Base-by-base conservation (phyloP, 2,329 filamentous ascomycete species). In the Fusarium abutilonis region DNA sequence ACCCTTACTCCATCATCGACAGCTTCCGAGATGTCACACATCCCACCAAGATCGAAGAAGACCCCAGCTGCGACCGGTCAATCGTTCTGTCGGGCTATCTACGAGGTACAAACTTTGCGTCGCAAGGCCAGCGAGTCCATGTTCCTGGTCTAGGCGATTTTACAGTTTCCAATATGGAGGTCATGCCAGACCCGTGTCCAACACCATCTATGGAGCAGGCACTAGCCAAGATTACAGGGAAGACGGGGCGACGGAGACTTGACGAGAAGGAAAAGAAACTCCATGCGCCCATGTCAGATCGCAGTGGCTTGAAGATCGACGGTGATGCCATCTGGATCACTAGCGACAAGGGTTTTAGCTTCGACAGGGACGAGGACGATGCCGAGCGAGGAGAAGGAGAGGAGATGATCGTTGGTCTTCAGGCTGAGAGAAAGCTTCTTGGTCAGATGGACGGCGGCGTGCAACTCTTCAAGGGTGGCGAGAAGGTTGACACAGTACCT, bases 211-310 rank as follows among this genome's bases (percentile, higher is more conserved):
- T 96, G 82, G 90, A 97, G 70, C 91, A 95, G 75, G 92, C 91
- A 7, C 79, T 93, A 36, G 91, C 92, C 35, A 97, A 96, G 73
- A 86, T 87, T 2, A 88, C 89, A 0, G 94, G 94, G 4, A 97
- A 96, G 76, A 88, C 88, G 31, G 89, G 89, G 36, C 83, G 93
- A 63, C 87, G 89, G 71, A 85, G 93, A 53, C 79, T 99, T 13
- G 95, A 96, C 29, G 95, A 99, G 73, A 99, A 98, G 78, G 94
- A 99, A 73, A 97, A 97, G 79, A 87, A 96, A 69, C 80, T 99
- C 6, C 96, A 97, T 76, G 96, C 95, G 3, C 96, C 95, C 31
- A 98, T 99, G 94, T 97, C 93, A 23, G 95, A 99, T 77, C 93
- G 97, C 31, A 96, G 93, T 65, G 95, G 95, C 70, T 86, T 99